These are phyloP conservation scores for Arctium minus DNA, from an alignment of 129 eudicot species.

Conservation along the genomic window DNA sequence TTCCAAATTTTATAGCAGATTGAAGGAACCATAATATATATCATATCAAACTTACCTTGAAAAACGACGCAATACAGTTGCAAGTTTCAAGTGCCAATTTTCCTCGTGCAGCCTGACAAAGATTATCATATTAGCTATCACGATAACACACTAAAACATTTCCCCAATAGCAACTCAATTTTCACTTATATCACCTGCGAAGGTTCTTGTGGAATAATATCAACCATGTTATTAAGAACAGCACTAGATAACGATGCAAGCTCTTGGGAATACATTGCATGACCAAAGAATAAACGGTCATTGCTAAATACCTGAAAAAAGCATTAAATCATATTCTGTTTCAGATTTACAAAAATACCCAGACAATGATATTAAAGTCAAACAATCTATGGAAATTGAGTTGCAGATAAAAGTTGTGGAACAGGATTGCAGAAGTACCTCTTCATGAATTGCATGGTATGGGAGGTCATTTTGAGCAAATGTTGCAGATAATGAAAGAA, in stretches of 20 bases:
- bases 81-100: conserved; percentile 80
- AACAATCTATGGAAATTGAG: background rate
- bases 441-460: conserved; percentile 36
- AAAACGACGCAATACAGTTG: conserved; percentile 56
- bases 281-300: conserved; percentile 45
- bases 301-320: conserved; percentile 54
- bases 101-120: conserved; percentile 65
- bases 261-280: conserved; percentile 40
- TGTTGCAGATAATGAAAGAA: conserved; percentile 48
- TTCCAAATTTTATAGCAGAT: background rate
- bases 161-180: background rate
- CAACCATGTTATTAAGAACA: conserved; percentile 39
- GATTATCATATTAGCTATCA: conserved; percentile 11
- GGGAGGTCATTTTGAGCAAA: conserved; percentile 50
- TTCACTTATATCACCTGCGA: conserved; percentile 38
- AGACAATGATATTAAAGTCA: background rate
- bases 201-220: conserved; percentile 52
- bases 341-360: background rate
- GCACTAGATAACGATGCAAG: conserved; percentile 40
- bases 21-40: background rate
- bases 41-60: conserved; percentile 36
- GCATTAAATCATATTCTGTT: too few species aligned
- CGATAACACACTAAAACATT: background rate
- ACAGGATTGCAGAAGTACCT: conserved; percentile 38
- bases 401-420: background rate